Conservation (phyloP, 23 red algal species). For the Gracilaria caudata region DNA sequence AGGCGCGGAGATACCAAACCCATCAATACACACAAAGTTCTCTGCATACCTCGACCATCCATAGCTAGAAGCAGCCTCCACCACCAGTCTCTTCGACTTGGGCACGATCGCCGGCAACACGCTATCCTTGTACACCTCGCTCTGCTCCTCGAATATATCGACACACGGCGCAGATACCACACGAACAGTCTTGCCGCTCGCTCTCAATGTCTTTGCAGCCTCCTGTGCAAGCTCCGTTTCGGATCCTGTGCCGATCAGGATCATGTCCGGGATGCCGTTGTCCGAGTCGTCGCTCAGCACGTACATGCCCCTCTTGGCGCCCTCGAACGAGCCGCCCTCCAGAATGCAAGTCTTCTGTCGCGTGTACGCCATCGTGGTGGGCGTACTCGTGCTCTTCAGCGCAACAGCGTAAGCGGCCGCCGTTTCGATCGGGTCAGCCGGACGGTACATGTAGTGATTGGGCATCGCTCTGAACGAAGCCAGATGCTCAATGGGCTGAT, state of each 20-base stretch:
- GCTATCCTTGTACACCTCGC: conserved; percentile 82
- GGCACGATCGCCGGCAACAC: conserved; percentile 83
- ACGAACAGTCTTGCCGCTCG: conserved; percentile 75
- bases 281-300: conserved; percentile 82
- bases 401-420: conserved; percentile 88
- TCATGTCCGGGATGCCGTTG: conserved; percentile 76
- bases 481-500: conserved; percentile 99
- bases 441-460: conserved; percentile 90
- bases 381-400: conserved; percentile 56
- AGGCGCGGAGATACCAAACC: conserved; percentile 92
- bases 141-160: conserved; percentile 94
- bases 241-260: conserved; percentile 91
- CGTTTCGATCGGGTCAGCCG: conserved; percentile 87
- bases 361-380: conserved; percentile 80
- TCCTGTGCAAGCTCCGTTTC: conserved; percentile 81
- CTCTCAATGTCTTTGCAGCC: conserved; percentile 74
- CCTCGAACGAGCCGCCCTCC: conserved; percentile 74
- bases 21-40: conserved; percentile 85
- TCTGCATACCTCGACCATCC: conserved; percentile 86
- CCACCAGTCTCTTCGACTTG: conserved; percentile 63
- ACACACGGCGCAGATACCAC: conserved; percentile 94
- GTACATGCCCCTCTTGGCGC: conserved; percentile 86
- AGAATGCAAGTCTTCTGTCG: conserved; percentile 88
- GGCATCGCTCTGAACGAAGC: conserved; percentile 96
- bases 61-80: conserved; percentile 86